phyloP scores from a whole-genome alignment of 257 asterid species.

The Solanum bulbocastanum region DNA sequence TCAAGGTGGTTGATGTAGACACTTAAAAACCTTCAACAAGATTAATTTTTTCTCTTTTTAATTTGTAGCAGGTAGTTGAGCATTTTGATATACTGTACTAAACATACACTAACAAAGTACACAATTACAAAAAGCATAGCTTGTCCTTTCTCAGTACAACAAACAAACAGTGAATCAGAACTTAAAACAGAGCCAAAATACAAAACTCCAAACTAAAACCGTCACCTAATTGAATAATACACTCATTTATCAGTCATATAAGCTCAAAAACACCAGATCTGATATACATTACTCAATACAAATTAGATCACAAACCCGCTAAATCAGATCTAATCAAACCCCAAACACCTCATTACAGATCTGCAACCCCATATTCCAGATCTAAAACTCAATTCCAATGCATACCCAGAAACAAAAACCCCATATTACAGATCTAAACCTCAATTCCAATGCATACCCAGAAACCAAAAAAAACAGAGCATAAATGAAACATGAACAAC shows the following conservation, averaged over 20 bases:
- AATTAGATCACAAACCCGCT: not conserved
- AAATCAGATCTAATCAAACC: slow-evolving; percentile 5
- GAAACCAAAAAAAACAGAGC: not conserved
- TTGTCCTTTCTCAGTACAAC: not conserved
- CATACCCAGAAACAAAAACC: not conserved
- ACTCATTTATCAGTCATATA: not conserved
- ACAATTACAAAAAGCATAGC: not conserved
- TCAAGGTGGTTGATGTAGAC: not conserved
- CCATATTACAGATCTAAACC: not conserved
- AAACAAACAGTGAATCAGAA: not conserved
- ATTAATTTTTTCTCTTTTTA: not conserved
- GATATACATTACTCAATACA: not conserved
- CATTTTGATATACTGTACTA: not conserved
- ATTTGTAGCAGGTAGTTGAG: not conserved
- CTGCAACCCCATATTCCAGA: not conserved
- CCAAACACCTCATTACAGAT: not conserved
- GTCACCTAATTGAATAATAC: not conserved
- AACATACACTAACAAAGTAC: not conserved
- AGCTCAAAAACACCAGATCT: not conserved
- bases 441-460: not conserved
- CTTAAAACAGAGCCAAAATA: not conserved
- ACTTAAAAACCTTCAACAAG: not conserved
- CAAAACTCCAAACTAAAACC: not conserved
- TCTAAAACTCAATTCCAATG: not conserved
- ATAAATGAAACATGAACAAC: not conserved